These are phyloP conservation scores for Mycena amicta DNA, from an alignment of 768 basidiomycete species.

Conservation along the genomic window DNA sequence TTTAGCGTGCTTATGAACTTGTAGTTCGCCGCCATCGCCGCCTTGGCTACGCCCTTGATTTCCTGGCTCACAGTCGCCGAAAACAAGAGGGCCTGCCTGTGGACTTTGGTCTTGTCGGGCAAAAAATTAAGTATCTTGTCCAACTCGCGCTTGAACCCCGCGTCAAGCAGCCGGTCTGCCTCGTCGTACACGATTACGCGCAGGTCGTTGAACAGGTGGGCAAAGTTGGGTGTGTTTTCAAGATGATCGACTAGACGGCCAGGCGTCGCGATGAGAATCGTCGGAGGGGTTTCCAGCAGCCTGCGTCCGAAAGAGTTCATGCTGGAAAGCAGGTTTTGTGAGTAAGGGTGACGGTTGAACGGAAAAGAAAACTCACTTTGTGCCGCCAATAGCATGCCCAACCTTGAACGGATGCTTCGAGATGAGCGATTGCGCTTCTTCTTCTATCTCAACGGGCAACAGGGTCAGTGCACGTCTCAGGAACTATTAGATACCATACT, in stretches of 20 bases:
- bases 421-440: constrained; percentile 57
- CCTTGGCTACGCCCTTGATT: constrained; percentile 49
- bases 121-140: constrained; percentile 58
- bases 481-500: constrained; percentile 49
- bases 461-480: not conserved
- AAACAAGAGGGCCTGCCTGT: constrained; percentile 69
- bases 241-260: constrained; percentile 76
- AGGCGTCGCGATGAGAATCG: constrained; percentile 75
- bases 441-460: constrained; percentile 52
- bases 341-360: not conserved
- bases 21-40: constrained; percentile 31
- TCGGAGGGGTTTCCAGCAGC: constrained; percentile 33
- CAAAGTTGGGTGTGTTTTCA: constrained; percentile 43
- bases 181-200: constrained; percentile 66
- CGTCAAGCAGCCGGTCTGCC: constrained; percentile 73
- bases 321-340: constrained; percentile 10
- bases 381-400: constrained; percentile 58
- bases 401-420: constrained; percentile 44
- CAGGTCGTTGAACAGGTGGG: constrained; percentile 38
- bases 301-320: constrained; percentile 22
- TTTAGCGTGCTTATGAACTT: constrained; percentile 60
- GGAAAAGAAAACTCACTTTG: constrained; percentile 38
- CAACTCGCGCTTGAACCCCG: constrained; percentile 70
- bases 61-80: constrained; percentile 78
- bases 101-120: constrained; percentile 48